Base-by-base conservation (phyloP, 768 basidiomycete species). In the Lepiota brunneoincarnata region DNA sequence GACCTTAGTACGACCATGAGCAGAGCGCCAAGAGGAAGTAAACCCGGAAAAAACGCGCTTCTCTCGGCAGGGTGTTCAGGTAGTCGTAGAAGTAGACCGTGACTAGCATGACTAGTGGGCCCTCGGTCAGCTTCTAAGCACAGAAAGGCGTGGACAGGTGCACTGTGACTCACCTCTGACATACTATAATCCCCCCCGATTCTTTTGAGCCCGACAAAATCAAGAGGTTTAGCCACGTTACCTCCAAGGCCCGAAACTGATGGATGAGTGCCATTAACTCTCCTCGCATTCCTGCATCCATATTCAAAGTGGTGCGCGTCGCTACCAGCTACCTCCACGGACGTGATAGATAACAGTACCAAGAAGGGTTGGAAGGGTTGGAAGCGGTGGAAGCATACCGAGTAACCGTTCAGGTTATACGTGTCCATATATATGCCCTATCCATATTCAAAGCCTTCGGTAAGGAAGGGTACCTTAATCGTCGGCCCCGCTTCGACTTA, bases 21-120 rank as follows among this genome's bases (percentile, higher is more conserved):
- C 7, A 23, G 49, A 18, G 9, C n/a, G 42, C 11, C 3, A n/a
- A 46, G 26, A 3, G 4, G 12, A 20, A 14, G 14, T 10, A 10
- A 20, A 31, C 21, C 21, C 2, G 14, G 23, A 11, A 12, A 20
- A 17, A 6, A 6, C 49, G 14, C 14, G 28, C 49, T 40, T 51
- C 49, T 42, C 26, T 40, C 38, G 31, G 18, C 12, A 51, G 23
- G 15, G 24, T n/a, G 1, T 24, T 18, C 11, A 42, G 1, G 14
- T 51, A 51, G n/a, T 51, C 49, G 23, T 51, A 51, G 24, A 51
- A 41, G 40, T 41, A 51, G 5, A 51, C 17, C 5, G 49, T 51
- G 17, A 23, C 39, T 6, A 28, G 2, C 18, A 23, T 20, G 11
- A 42, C 49, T 51, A 14, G 36, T 12, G 18, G 12, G 28, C 4